Base-by-base conservation (phyloP, 2,329 filamentous ascomycete genomes). In the Aspergillus hortae region DNA sequence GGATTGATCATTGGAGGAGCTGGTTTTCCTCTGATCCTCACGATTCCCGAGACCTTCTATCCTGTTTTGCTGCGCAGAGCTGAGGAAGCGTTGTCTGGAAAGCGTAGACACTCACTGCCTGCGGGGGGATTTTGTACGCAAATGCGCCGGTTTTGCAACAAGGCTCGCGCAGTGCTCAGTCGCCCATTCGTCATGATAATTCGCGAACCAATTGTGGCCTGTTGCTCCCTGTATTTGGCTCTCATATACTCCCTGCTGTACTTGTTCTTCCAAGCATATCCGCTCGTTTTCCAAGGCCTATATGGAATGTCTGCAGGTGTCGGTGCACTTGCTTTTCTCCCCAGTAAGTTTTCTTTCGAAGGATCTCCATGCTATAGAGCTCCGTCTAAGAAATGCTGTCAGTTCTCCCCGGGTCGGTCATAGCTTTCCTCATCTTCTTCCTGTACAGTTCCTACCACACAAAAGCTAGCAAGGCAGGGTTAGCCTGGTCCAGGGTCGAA, bases 241-340 rank as follows among this genome's bases (percentile, higher is more conserved):
- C 76, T 90, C 40, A 77, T 83, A 38, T 91, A 90, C 63, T 78
- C 75, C 1, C 78, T 84, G 47, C 80, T 84, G 57, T 84, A 83
- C 76, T 86, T 91, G 70, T 89, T 84, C 63, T 89, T 91, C 60
- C 82, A 89, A 67, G 84, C 86, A 3, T 91, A 85, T 65, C 83
- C 84, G 2, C 74, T 84, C 55, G 85, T 90, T 56, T 91, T 88
- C 68, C 74, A 79, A 52, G 57, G 61, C 23, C 48, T 69, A 7
- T 68, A 69, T 51, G 60, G 61, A 12, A 57, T 65, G 46, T 61
- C 63, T 4, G 52, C 61, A 7, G 65, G 65, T 12, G 27, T 67
- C n/a, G 52, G 60, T 4, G 66, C 65, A 7, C 52, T 69, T 17
- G 61, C 64, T 5, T 69, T 69, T 45, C 50, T 68, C 14, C 65